These are phyloP conservation scores for Trypanosoma platydactyli DNA, from an alignment of 208 protist species.

Conservation along the genomic window DNA sequence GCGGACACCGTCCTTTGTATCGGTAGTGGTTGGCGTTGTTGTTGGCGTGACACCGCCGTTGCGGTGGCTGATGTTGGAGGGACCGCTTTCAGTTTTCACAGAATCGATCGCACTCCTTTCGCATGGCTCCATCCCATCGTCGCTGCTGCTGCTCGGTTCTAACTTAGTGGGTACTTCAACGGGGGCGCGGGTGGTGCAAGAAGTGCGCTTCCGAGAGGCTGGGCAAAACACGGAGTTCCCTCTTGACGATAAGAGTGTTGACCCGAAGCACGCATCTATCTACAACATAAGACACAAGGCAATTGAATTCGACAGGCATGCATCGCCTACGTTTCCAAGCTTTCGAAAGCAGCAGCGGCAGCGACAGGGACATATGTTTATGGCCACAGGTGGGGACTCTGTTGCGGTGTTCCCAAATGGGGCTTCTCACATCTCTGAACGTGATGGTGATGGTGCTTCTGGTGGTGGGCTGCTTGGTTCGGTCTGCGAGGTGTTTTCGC, in stretches of 20 bases:
- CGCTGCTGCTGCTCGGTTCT: slow-evolving; percentile 75
- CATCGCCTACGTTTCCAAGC: slow-evolving; percentile 32
- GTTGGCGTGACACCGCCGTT: slow-evolving; percentile 67
- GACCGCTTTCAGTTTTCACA: slow-evolving; percentile 60
- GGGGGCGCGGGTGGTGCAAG: background rate
- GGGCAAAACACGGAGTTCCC: slow-evolving; percentile 74
- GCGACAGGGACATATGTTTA: background rate
- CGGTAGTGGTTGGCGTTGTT: slow-evolving; percentile 64
- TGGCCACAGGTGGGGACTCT: background rate
- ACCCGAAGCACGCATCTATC: slow-evolving; percentile 28
- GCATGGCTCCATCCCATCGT: slow-evolving; percentile 63
- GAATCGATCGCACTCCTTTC: slow-evolving; percentile 53
- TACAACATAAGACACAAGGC: slow-evolving; percentile 41
- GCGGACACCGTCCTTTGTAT: slow-evolving; percentile 59
- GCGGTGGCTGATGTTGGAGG: slow-evolving; percentile 57
- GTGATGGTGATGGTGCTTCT: background rate
- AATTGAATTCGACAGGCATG: slow-evolving; percentile 41
- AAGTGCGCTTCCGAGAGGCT: slow-evolving; percentile 48
- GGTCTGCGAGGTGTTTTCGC: slow-evolving; percentile 30
- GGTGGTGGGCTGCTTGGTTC: background rate
- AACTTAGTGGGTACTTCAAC: slow-evolving; percentile 51
- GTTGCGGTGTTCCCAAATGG: background rate
- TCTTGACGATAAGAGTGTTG: slow-evolving; percentile 22
- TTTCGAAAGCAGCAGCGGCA: slow-evolving; percentile 9
- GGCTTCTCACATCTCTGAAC: background rate